Base-by-base conservation (phyloP, 1,284 basidiomycete genomes). In the Cryptococcus sp. region DNA sequence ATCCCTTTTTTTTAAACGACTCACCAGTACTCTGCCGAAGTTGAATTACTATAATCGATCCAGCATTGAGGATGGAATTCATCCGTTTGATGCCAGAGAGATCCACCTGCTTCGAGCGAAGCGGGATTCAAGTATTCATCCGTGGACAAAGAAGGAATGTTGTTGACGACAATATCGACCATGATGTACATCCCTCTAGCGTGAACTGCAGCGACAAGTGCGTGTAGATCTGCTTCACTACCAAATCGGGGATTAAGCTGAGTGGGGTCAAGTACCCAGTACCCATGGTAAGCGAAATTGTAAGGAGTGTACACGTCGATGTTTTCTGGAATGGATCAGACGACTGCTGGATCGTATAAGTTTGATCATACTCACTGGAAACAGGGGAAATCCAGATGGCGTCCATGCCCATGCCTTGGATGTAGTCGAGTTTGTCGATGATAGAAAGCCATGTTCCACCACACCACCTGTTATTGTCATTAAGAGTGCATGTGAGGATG, bases 111-210 rank as follows among this genome's bases (percentile, higher is more conserved):
- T 2, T 45, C 46, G 3, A 76, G 62, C 1, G 62, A 58, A 2
- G 59, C 57, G 2, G 68, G 32, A 43, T 61, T 60, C n/a, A 57
- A 50, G 14, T 63, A 55, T 23, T 67, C 66, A 33, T 58, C 53
- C 30, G 56, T 58, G 38, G 50, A 59, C 7, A 72, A 44, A 4
- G 84, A 77, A 71, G 85, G 87, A 49, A 88, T 82, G 70, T 87
- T 84, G 74, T 89, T 89, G 34, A 87, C 83, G 38, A 88, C 87
- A 48, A 89, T 77, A 68, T 89, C 87, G 58, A 89, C 83, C 88
- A 89, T 89, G 61, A 88, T 77, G 66, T 84, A 85, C 86, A 89
- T 89, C 50, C 80, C 80, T 43, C 87, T 81, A 33, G 78, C 76
- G 71, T 90, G 88, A 13, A 89, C 67, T 51, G 84, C 86, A 13